Evolutionary conservation across 2,329 filamentous ascomycete genomes (phyloP).

Genomic region (Domatiomyces catenatus): DNA sequence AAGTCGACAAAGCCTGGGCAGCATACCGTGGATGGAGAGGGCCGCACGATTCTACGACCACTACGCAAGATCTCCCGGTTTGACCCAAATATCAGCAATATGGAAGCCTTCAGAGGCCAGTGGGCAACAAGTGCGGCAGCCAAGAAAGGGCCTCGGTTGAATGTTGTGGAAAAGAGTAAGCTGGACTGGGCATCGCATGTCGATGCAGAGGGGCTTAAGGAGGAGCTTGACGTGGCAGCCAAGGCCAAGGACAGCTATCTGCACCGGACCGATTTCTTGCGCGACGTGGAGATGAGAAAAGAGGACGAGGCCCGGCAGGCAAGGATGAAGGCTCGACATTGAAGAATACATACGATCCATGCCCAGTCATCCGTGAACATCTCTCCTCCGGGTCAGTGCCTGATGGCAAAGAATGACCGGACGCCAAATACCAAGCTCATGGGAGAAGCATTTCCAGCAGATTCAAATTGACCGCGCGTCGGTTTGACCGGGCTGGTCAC

Average conservation of each 20-base stretch:
- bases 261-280: slow-evolving; percentile 47
- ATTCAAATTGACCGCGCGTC: not conserved
- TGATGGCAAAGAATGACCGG: not conserved
- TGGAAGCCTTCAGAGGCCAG: slow-evolving; percentile 20
- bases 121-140: slow-evolving; percentile 14
- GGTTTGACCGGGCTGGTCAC: not conserved
- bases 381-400: not conserved
- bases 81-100: slow-evolving; percentile 26
- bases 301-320: slow-evolving; percentile 41
- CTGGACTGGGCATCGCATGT: slow-evolving; percentile 52
- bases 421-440: not conserved
- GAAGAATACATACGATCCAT: not conserved
- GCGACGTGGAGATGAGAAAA: slow-evolving; percentile 38
- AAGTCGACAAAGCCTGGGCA: slow-evolving; percentile 8
- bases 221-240: slow-evolving; percentile 45
- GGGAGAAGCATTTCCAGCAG: not conserved
- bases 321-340: slow-evolving; percentile 22
- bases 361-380: not conserved
- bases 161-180: slow-evolving; percentile 50
- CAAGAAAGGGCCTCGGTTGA: slow-evolving; percentile 41
- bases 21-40: slow-evolving; percentile 7
- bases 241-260: slow-evolving; percentile 48
- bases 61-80: slow-evolving; percentile 31
- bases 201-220: slow-evolving; percentile 43
- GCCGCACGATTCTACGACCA: slow-evolving; percentile 23